These are phyloP conservation scores for Firmiana major DNA, from an alignment of 345 rosid genomes.

Conservation along the genomic window DNA sequence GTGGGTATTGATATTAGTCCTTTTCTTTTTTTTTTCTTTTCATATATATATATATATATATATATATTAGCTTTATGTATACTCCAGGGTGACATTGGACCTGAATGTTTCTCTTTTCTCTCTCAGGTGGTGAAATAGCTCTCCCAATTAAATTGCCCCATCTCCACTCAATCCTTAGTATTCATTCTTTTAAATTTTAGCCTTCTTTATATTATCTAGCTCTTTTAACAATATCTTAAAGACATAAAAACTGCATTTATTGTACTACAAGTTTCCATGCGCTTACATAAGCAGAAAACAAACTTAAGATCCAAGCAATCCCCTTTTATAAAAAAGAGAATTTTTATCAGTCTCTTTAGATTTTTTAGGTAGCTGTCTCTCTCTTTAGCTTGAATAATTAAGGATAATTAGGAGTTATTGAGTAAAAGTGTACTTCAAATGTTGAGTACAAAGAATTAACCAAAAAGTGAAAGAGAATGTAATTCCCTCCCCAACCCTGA, in stretches of 20 bases:
- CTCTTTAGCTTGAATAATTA: neutral
- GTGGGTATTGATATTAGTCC: neutral
- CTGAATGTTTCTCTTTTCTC: constrained; percentile 33
- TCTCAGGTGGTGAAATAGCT: constrained; percentile 29
- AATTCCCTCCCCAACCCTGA: constrained; percentile 54
- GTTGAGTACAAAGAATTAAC: constrained; percentile 4
- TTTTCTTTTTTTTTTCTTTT: neutral
- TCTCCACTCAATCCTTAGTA: constrained; percentile 54
- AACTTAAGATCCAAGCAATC: constrained; percentile 70
- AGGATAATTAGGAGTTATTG: constrained; percentile 9
- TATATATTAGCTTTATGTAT: constrained; percentile 40
- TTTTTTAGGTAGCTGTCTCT: constrained; percentile 26
- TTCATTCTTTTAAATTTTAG: neutral
- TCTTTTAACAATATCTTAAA: constrained; percentile 21
- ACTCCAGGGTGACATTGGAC: constrained; percentile 70
- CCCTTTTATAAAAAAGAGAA: neutral
- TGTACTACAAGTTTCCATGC: constrained; percentile 9
- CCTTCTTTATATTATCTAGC: neutral
- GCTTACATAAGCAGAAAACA: constrained; percentile 22
- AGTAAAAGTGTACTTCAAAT: neutral
- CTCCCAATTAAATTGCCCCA: constrained; percentile 47
- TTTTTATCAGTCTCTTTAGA: constrained; percentile 4
- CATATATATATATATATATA: neutral
- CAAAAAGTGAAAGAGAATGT: constrained; percentile 46
- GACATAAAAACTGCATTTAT: too few relatives aligned